phyloP scores from a whole-genome alignment of 169 alveolate species.

The Plasmodium inui region DNA sequence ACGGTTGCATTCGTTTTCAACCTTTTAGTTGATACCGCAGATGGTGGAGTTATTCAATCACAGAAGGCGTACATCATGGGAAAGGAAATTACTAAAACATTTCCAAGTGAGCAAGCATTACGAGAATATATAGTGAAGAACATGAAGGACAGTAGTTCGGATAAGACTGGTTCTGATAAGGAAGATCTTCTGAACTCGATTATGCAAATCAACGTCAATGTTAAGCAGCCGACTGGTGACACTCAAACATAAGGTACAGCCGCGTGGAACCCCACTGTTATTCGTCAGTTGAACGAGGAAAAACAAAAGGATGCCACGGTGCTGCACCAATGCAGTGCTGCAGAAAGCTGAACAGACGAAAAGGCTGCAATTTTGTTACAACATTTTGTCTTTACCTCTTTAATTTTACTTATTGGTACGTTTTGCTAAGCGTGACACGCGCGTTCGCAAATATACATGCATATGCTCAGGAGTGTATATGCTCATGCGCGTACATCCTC shows the following conservation, averaged over 20 bases:
- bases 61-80: not conserved
- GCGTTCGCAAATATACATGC: not conserved
- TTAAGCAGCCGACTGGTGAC: not conserved
- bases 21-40: conserved; percentile 4
- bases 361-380: not conserved
- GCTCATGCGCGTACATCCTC: too few relatives aligned
- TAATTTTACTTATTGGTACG: not conserved
- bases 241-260: not conserved
- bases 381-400: not conserved
- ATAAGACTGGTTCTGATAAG: not conserved
- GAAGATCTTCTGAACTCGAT: not conserved
- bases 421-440: not conserved
- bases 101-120: conserved; percentile 8
- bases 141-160: not conserved
- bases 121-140: not conserved
- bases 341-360: not conserved
- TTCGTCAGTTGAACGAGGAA: not conserved
- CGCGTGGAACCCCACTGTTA: not conserved
- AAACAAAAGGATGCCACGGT: not conserved
- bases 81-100: not conserved
- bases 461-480: not conserved
- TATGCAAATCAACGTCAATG: conserved; percentile 6
- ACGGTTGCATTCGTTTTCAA: not conserved
- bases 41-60: not conserved
- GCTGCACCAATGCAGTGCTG: not conserved